phyloP scores from a whole-genome alignment of 148 eudicot genomes.

The Chenopodium berlandieri region DNA sequence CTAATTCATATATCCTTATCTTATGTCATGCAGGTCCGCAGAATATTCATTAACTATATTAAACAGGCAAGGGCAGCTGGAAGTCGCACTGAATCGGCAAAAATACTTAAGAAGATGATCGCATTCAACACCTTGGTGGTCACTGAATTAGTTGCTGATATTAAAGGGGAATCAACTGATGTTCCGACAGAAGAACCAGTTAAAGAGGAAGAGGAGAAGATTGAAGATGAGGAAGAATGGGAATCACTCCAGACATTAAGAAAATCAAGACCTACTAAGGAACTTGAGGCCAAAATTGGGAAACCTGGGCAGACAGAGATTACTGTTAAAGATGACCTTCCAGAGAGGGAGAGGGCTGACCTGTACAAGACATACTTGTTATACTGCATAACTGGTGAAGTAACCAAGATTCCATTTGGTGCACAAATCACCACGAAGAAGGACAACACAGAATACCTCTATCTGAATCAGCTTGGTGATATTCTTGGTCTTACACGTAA shows the following conservation, averaged over 20 bases:
- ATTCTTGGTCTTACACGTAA: conserved; percentile 66
- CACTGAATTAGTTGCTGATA: conserved; percentile 74
- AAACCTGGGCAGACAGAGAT: conserved; percentile 73
- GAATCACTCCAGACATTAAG: conserved; percentile 66
- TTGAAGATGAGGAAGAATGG: conserved; percentile 71
- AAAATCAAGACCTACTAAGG: conserved; percentile 50
- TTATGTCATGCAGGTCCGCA: conserved; percentile 56
- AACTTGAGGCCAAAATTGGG: conserved; percentile 35
- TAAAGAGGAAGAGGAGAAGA: conserved; percentile 40
- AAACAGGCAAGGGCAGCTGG: conserved; percentile 73
- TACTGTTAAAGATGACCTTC: conserved; percentile 70
- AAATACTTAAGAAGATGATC: conserved; percentile 73
- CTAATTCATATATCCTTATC: conserved; percentile 3
- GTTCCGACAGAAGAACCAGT: conserved; percentile 45
- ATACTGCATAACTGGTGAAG: conserved; percentile 76
- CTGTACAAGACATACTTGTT: conserved; percentile 78
- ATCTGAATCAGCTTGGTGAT: conserved; percentile 73
- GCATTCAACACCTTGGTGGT: conserved; percentile 79
- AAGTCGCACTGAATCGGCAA: conserved; percentile 62
- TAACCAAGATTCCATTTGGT: conserved; percentile 60
- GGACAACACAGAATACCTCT: conserved; percentile 65
- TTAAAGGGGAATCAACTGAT: conserved; percentile 75
- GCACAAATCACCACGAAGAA: conserved; percentile 59
- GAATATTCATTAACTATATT: conserved; percentile 66
- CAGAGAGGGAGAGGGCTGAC: conserved; percentile 72